Percentiles rank a stretch among this genome's conserved stretches.
Evolutionary conservation across 2,329 filamentous ascomycete genomes (phyloP).

Genomic region (Sordariomycetes sp.): DNA sequence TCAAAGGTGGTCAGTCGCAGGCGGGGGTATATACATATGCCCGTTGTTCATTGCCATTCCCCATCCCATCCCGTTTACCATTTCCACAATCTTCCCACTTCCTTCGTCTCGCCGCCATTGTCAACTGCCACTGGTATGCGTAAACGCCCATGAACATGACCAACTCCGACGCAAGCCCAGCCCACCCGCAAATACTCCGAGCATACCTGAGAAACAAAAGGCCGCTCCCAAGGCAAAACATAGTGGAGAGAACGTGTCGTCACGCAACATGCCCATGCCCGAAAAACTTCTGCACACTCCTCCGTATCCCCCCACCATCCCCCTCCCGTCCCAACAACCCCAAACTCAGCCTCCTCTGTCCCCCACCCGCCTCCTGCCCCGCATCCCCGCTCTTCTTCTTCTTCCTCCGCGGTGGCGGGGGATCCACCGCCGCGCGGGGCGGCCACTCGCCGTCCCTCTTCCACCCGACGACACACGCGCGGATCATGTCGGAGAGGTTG

Average conservation of each 20-base stretch:
- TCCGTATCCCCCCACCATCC: conserved; percentile 18
- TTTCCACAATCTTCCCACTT: not conserved
- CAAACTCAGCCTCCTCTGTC: conserved; percentile 29
- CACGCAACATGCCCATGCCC: not conserved
- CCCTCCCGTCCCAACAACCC: conserved; percentile 27
- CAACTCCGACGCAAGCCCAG: not conserved
- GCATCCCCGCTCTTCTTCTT: conserved; percentile 17
- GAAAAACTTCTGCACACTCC: conserved; percentile 27
- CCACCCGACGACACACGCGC: conserved; percentile 78
- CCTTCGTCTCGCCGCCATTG: not conserved
- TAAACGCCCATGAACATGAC: not conserved
- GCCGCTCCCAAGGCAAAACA: not conserved
- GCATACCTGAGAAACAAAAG: not conserved
- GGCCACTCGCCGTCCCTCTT: conserved; percentile 92
- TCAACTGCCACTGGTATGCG: not conserved
- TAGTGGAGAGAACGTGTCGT: not conserved
- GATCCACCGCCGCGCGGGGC: conserved; percentile 39
- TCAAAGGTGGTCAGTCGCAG: not conserved
- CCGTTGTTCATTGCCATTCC: not conserved
- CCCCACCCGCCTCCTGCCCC: conserved; percentile 8
- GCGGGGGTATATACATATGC: not conserved
- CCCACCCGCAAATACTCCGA: not conserved
- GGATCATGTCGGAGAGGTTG: conserved; percentile 70
- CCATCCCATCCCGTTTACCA: too few relatives aligned
- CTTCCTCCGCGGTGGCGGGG: conserved; percentile 28